A percentile compares a stretch with the other conserved stretches of the same genome.
Conservation (phyloP, 2,329 filamentous ascomycete genomes). For the Stenocarpella maydis region DNA sequence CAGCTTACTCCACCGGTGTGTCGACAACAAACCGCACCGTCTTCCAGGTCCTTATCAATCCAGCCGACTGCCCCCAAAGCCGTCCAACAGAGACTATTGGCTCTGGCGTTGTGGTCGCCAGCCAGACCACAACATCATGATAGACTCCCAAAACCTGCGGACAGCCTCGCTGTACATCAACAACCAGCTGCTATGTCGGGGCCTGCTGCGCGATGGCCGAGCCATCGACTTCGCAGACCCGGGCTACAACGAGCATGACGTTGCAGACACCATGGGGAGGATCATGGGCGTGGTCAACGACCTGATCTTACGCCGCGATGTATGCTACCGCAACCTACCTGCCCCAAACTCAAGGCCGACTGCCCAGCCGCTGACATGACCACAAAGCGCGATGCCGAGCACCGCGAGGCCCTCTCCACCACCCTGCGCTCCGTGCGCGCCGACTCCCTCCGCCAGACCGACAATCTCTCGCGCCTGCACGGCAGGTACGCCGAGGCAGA, state of each 20-base stretch:
- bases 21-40: not conserved
- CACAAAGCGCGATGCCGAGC: conserved; percentile 83
- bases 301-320: conserved; percentile 87
- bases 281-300: conserved; percentile 96
- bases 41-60: not conserved
- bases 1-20: not conserved
- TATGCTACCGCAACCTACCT: conserved; percentile 49
- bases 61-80: not conserved
- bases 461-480: conserved; percentile 68
- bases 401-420: conserved; percentile 82
- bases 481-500: conserved; percentile 64
- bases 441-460: conserved; percentile 76
- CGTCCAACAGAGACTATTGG: not conserved
- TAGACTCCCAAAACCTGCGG: conserved; percentile 68
- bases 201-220: conserved; percentile 72
- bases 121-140: conserved; percentile 49
- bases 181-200: conserved; percentile 73
- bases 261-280: conserved; percentile 75
- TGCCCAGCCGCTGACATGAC: not conserved
- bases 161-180: conserved; percentile 77
- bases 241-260: conserved; percentile 62
- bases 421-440: conserved; percentile 79
- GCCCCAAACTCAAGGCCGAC: not conserved
- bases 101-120: conserved; percentile 31
- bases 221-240: conserved; percentile 84